Percentiles rank a stretch among this genome's conserved stretches.
Conservation (phyloP, 2,329 filamentous ascomycete genomes). For the Tolypocladium tropicale region DNA sequence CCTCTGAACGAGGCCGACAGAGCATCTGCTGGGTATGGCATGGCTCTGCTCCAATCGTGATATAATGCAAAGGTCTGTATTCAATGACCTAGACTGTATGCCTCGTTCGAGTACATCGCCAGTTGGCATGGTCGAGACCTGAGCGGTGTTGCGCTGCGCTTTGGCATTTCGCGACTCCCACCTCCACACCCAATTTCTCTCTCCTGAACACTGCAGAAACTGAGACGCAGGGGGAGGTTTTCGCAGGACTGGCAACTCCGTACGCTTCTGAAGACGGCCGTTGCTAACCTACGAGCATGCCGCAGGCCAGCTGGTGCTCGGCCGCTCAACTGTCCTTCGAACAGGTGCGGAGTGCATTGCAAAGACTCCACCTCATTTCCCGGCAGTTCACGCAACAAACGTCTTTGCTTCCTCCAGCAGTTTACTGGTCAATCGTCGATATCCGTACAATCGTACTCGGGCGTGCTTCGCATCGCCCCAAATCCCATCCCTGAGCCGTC, state of each 20-base stretch:
- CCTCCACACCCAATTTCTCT: background rate
- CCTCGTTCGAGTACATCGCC: background rate
- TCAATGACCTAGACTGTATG: background rate
- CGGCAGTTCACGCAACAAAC: too few species aligned
- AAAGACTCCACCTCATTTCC: too few species aligned
- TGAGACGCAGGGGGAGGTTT: background rate
- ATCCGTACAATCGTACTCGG: background rate
- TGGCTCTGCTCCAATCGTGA: too few species aligned
- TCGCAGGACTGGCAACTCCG: background rate
- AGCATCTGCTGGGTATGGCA: too few species aligned
- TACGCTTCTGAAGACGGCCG: background rate
- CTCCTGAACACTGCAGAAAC: background rate
- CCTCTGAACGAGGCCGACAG: too few species aligned
- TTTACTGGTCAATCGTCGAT: background rate
- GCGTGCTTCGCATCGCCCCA: background rate
- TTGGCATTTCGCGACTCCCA: background rate
- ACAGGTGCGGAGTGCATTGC: too few species aligned
- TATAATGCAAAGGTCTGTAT: too few species aligned
- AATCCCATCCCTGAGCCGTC: background rate
- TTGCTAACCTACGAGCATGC: background rate
- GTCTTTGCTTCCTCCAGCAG: background rate
- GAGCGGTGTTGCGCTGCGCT: background rate
- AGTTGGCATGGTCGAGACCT: background rate
- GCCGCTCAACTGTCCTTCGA: background rate
- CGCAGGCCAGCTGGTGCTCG: background rate